phyloP scores from a whole-genome alignment of 768 basidiomycete species.

The Kwoniella newhampshirensis region DNA sequence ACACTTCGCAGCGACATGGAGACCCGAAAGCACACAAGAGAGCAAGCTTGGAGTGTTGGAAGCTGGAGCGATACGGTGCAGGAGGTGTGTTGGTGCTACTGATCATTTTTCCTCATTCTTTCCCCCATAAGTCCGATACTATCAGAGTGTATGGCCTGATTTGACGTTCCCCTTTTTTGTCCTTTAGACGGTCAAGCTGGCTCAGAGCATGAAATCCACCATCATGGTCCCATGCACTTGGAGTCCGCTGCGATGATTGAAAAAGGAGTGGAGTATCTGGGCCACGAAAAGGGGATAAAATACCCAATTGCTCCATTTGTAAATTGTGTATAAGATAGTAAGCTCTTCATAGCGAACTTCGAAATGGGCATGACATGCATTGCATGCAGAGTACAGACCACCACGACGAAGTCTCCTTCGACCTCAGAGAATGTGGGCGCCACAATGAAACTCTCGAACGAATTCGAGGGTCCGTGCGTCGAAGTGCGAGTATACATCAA shows the following conservation, averaged over 20 bases:
- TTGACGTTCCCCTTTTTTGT: neutral
- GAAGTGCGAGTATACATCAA: too few species aligned
- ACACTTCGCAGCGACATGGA: constrained; percentile 58
- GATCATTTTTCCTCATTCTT: neutral
- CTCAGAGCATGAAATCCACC: constrained; percentile 80
- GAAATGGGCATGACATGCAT: too few species aligned
- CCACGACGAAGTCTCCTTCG: too few species aligned
- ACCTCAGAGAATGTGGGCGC: too few species aligned
- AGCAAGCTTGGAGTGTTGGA: constrained; percentile 89
- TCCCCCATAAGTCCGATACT: too few species aligned
- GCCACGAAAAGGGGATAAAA: neutral
- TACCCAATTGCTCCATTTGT: neutral
- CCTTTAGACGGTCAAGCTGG: constrained; percentile 85
- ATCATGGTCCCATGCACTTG: constrained; percentile 60
- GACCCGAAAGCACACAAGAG: constrained; percentile 75
- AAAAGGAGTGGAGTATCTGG: neutral
- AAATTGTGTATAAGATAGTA: too few species aligned
- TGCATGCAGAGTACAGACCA: too few species aligned
- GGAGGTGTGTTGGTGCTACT: constrained; percentile 64
- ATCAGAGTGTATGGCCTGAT: too few species aligned
- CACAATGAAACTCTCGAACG: too few species aligned
- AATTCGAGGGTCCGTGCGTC: neutral
- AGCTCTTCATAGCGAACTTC: too few species aligned
- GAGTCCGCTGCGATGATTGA: constrained; percentile 43
- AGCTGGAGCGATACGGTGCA: constrained; percentile 94